Conservation (phyloP, 352 stramenopile genomes). For the Thraustotheca clavata region DNA sequence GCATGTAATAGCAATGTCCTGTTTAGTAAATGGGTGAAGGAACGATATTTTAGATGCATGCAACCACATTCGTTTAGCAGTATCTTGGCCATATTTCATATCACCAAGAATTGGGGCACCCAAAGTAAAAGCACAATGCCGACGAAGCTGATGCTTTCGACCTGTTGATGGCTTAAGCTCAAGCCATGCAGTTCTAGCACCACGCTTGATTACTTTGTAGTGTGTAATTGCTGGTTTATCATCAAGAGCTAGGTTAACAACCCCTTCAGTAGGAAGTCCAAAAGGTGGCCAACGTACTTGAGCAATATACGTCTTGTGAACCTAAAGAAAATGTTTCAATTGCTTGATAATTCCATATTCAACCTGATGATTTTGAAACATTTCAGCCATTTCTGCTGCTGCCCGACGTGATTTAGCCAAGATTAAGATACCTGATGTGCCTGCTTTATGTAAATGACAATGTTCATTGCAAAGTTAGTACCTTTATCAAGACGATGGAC, state of each 20-base stretch:
- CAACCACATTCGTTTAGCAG: neutral
- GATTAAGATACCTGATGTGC: slow-evolving; percentile 11
- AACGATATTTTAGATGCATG: neutral
- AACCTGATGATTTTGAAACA: slow-evolving; percentile 12
- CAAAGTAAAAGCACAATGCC: slow-evolving; percentile 7
- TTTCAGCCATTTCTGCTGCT: slow-evolving; percentile 11
- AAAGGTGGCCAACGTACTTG: neutral
- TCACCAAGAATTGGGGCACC: slow-evolving; percentile 7
- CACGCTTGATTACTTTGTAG: neutral
- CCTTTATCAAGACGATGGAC: slow-evolving; percentile 20
- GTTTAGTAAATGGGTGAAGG: slow-evolving; percentile 1
- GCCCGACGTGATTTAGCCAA: slow-evolving; percentile 11
- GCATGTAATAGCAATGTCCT: neutral
- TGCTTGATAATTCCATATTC: neutral
- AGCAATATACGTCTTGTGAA: slow-evolving; percentile 16
- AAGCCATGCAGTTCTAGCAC: neutral
- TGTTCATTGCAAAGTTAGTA: neutral
- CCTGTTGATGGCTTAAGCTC: slow-evolving; percentile 21
- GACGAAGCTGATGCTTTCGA: slow-evolving; percentile 19
- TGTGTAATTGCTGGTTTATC: neutral
- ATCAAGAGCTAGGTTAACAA: neutral
- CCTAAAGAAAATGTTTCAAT: neutral
- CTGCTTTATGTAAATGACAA: neutral
- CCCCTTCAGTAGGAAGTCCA: neutral
- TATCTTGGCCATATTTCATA: neutral